A percentile compares a stretch with the other conserved stretches of the same genome.
phyloP scores from a whole-genome alignment of 345 rosid species.

The Gossypium bickii region DNA sequence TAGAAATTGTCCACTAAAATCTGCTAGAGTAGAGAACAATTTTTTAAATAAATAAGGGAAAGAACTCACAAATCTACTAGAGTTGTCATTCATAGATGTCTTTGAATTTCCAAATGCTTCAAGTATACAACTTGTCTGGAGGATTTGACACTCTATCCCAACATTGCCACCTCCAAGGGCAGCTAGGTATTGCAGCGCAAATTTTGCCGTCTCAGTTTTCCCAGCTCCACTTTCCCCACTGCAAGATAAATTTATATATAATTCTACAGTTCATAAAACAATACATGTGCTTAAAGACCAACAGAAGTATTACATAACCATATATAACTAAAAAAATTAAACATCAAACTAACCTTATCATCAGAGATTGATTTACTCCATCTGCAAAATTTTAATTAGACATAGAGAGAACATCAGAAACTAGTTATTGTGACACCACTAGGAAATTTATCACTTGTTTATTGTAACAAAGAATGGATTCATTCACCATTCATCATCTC shows the following conservation, averaged over 20 bases:
- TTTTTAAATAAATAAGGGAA: not conserved
- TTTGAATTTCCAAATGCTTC: slow-evolving; percentile 99
- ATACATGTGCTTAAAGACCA: not conserved
- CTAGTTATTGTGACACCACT: not conserved
- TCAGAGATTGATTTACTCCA: slow-evolving; percentile 78
- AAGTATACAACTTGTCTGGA: slow-evolving; percentile 66
- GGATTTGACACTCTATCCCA: slow-evolving; percentile 67
- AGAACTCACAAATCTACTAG: slow-evolving; percentile 87
- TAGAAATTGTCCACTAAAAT: not conserved
- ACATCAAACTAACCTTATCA: slow-evolving; percentile 64
- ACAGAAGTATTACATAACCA: slow-evolving; percentile 4
- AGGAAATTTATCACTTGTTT: not conserved
- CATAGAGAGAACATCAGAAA: slow-evolving; percentile 20
- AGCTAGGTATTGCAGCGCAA: slow-evolving; percentile 86
- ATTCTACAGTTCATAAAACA: slow-evolving; percentile 8
- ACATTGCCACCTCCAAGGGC: slow-evolving; percentile 73
- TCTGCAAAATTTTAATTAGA: slow-evolving; percentile 45
- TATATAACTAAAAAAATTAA: not conserved
- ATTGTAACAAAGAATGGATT: slow-evolving; percentile 12
- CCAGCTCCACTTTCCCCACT: slow-evolving; percentile 99
- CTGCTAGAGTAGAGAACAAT: not conserved
- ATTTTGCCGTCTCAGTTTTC: slow-evolving; percentile 95
- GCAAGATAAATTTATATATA: slow-evolving; percentile 22
- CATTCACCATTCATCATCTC: slow-evolving; percentile 90
- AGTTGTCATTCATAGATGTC: slow-evolving; percentile 83